Conservation (phyloP, 495 filamentous ascomycete species). For the Schizothecium vesticola region DNA sequence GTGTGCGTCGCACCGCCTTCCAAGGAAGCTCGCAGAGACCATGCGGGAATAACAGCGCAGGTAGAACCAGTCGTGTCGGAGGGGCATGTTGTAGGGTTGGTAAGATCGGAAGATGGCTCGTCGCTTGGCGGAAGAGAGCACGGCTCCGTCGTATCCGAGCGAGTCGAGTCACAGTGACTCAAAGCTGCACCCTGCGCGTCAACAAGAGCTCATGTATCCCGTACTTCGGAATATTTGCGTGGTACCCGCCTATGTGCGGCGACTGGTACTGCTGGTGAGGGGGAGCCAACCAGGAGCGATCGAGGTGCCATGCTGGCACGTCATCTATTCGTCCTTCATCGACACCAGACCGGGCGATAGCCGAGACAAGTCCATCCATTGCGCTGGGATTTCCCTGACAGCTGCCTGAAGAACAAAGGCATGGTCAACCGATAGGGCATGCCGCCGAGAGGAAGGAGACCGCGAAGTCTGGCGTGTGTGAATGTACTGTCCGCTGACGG, state of each 20-base stretch:
- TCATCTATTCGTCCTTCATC: not conserved
- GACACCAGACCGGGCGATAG: slow-evolving; percentile 6
- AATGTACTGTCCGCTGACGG: not conserved
- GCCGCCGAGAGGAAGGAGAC: not conserved
- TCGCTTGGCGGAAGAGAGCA: not conserved
- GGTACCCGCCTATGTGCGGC: not conserved
- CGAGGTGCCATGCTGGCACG: not conserved
- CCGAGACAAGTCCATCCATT: slow-evolving; percentile 14
- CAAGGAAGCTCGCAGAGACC: not conserved
- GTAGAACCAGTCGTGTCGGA: not conserved
- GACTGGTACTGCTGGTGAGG: not conserved
- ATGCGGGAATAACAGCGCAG: not conserved
- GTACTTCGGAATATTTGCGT: not conserved
- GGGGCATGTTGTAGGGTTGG: not conserved
- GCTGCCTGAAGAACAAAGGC: slow-evolving; percentile 4
- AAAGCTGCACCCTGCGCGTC: not conserved
- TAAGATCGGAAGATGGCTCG: slow-evolving; percentile 1
- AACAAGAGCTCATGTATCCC: not conserved
- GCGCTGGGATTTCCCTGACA: slow-evolving; percentile 6
- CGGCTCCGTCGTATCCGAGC: not conserved
- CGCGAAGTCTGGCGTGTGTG: not conserved
- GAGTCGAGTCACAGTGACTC: not conserved
- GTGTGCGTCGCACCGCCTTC: not conserved
- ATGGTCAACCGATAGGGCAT: not conserved
- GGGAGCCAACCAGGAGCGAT: not conserved